These are phyloP conservation scores for Fusarium sp. DNA, from an alignment of 2,329 filamentous ascomycete species.

Conservation along the genomic window DNA sequence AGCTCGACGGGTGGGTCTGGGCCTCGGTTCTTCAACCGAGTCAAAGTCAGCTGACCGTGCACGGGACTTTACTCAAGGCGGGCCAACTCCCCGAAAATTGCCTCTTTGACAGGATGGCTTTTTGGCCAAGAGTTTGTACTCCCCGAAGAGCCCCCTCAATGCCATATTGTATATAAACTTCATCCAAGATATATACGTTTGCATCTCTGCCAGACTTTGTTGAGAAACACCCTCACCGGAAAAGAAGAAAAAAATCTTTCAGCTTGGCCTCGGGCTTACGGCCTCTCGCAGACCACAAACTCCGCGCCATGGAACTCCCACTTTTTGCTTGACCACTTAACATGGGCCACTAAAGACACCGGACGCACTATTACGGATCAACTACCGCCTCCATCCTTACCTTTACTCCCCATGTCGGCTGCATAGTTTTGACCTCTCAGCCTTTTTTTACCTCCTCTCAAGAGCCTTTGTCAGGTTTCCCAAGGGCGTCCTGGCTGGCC, in stretches of 20 bases:
- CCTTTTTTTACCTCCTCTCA: neutral
- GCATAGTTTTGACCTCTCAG: constrained; percentile 17
- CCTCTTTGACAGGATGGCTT: neutral
- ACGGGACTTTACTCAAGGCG: neutral
- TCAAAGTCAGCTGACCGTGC: constrained; percentile 19
- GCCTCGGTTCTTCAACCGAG: neutral
- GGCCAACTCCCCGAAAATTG: constrained; percentile 22
- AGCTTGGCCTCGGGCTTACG: constrained; percentile 32
- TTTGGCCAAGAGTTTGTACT: constrained; percentile 7
- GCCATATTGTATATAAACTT: constrained; percentile 1
- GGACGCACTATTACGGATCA: constrained; percentile 12
- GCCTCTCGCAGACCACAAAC: constrained; percentile 25
- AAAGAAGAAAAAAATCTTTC: constrained; percentile 5
- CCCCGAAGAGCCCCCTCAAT: constrained; percentile 16
- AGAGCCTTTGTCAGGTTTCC: neutral
- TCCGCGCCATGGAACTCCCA: constrained; percentile 24
- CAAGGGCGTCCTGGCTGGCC: neutral
- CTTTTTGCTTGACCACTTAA: constrained; percentile 4
- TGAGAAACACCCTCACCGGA: neutral
- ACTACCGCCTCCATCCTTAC: constrained; percentile 14
- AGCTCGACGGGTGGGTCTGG: neutral
- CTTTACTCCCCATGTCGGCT: neutral
- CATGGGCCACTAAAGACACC: neutral
- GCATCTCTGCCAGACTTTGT: neutral
- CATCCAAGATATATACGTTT: neutral